A percentile compares a stretch with the other conserved stretches of the same genome.
These are phyloP conservation scores for Agrocybe chaxingu DNA, from an alignment of 768 basidiomycete species.

Conservation along the genomic window DNA sequence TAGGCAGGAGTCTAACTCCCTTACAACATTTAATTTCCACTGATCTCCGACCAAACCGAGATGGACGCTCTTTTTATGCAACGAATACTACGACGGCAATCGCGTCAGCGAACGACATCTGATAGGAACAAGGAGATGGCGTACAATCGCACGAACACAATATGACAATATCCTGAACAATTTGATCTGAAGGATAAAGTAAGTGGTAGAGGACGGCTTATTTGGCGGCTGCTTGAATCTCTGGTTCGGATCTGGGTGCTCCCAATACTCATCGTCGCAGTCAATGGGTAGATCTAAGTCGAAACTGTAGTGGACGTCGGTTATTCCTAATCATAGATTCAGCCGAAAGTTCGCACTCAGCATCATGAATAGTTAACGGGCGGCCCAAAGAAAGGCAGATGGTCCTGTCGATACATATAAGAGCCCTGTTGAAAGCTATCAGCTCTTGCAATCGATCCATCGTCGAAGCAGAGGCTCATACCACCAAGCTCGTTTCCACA, in stretches of 20 bases:
- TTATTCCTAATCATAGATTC: neutral
- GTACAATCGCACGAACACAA: too few relatives aligned
- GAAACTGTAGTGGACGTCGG: slow-evolving; percentile 36
- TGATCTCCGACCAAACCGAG: too few relatives aligned
- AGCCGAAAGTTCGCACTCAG: slow-evolving; percentile 46
- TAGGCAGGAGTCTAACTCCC: too few relatives aligned
- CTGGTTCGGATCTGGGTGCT: slow-evolving; percentile 42
- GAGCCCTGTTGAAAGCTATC: slow-evolving; percentile 29
- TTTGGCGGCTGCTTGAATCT: slow-evolving; percentile 61
- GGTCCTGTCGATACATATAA: slow-evolving; percentile 42
- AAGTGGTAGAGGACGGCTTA: slow-evolving; percentile 47
- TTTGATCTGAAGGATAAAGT: slow-evolving; percentile 46
- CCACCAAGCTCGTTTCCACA: slow-evolving; percentile 67
- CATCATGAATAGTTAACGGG: slow-evolving; percentile 66
- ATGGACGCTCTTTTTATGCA: too few relatives aligned
- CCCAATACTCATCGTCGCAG: slow-evolving; percentile 69
- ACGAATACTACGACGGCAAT: too few relatives aligned
- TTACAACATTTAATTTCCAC: too few relatives aligned
- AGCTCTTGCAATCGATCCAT: neutral
- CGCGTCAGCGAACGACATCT: too few relatives aligned
- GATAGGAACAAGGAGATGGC: too few relatives aligned
- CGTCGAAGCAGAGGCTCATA: slow-evolving; percentile 11
- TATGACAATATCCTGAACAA: slow-evolving; percentile 45
- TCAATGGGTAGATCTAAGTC: slow-evolving; percentile 59
- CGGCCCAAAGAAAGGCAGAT: slow-evolving; percentile 51